Conservation (phyloP, 78 protist species). For the Andalucia godoyi region DNA sequence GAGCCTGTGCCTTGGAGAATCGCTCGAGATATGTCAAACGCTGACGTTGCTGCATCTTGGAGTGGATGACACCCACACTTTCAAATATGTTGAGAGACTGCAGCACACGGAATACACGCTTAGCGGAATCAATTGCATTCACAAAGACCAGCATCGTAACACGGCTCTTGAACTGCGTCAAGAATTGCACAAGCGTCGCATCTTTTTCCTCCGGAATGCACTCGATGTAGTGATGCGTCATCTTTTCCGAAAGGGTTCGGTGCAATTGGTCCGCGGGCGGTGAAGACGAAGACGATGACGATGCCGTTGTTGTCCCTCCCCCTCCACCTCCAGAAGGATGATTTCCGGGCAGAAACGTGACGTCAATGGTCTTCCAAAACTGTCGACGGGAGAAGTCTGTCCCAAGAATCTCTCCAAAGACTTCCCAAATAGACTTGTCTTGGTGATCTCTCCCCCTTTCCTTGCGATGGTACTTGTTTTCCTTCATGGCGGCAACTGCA, state of each 20-base stretch:
- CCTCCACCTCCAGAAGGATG: too few species aligned
- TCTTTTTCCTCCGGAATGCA: conserved; percentile 32
- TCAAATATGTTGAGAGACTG: too few species aligned
- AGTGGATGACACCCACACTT: conserved; percentile 47
- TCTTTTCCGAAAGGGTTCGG: neutral
- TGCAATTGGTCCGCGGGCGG: neutral
- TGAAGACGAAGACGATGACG: neutral
- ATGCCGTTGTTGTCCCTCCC: neutral
- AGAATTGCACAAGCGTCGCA: conserved; percentile 23
- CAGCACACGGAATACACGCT: conserved; percentile 21
- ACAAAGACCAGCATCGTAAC: conserved; percentile 66
- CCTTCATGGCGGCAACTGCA: too few species aligned
- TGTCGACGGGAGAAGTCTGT: too few species aligned
- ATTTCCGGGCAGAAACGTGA: too few species aligned
- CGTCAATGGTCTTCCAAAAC: too few species aligned
- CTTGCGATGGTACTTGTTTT: too few species aligned
- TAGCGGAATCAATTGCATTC: conserved; percentile 49
- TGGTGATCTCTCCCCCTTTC: too few species aligned
- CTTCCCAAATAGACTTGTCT: too few species aligned
- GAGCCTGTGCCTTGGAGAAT: neutral
- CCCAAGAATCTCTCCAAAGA: too few species aligned
- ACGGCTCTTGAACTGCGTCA: conserved; percentile 2
- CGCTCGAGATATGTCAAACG: conserved; percentile 46
- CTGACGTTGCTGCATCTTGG: conserved; percentile 50
- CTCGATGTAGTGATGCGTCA: neutral